Evolutionary conservation across 352 stramenopile species (phyloP).

Genomic region (Pythium periplocum): DNA sequence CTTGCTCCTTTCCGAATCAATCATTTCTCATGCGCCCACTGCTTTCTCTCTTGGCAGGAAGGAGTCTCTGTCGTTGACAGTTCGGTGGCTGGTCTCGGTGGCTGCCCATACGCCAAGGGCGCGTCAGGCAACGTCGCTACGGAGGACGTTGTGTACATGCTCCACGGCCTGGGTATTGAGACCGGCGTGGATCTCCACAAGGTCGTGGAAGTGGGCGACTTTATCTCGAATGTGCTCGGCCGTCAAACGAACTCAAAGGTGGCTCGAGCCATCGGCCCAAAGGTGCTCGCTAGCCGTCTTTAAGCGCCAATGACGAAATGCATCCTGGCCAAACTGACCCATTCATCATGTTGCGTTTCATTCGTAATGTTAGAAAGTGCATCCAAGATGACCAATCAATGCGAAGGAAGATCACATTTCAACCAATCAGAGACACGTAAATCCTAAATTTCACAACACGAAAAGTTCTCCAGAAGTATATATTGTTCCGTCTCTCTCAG

Average conservation of each 20-base stretch:
- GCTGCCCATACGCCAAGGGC: conserved; percentile 95
- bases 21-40: background rate
- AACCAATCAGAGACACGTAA: too few species aligned
- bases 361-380: too few species aligned
- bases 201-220: conserved; percentile 87
- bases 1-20: background rate
- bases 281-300: conserved; percentile 36
- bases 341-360: too few species aligned
- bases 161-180: conserved; percentile 92
- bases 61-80: conserved; percentile 93
- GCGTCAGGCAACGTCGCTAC: conserved; percentile 96
- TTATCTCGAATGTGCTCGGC: conserved; percentile 83
- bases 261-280: conserved; percentile 53
- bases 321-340: too few species aligned
- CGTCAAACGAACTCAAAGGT: conserved; percentile 86
- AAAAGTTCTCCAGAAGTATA: too few species aligned
- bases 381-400: too few species aligned
- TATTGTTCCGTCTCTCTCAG: too few species aligned
- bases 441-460: too few species aligned
- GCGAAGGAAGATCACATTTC: too few species aligned
- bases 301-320: conserved; percentile 12
- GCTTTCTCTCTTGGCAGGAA: conserved; percentile 35
- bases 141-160: conserved; percentile 97
- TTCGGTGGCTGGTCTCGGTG: conserved; percentile 93
- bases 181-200: conserved; percentile 93